Evolutionary conservation across 495 filamentous ascomycete species (phyloP), one percentile per base, ranked within the genome.

Genomic region (Hypomontagnella monticulosa): DNA sequence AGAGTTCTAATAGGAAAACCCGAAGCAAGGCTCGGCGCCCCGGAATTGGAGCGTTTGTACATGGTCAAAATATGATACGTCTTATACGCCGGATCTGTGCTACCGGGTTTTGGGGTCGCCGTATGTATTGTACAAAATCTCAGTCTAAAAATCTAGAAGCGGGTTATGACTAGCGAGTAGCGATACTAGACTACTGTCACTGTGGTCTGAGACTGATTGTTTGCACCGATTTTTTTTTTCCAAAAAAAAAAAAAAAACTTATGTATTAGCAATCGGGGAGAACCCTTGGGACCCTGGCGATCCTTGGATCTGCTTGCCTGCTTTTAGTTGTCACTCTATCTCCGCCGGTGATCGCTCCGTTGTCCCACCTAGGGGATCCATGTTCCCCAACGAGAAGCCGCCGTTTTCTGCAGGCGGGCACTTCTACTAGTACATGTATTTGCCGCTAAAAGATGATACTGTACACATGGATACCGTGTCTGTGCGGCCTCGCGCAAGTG

Each of bases 341-440:
- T 53, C 64, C 64, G 48, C 64, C 64, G 64, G 47, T 59, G 48
- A 67, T 67, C 64, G 58, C 58, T 63, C 58, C 54, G 58, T 48
- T 16, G 57, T 62, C 51, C 53, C 57, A 55, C 51, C 40, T 34
- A 43, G 38, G 53, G 58, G 52, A 2, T 62, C 53, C 47, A 36
- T 41, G 23, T 54, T 8, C 58, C 52, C 41, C 50, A 61, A 61
- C 48, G 37, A 54, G 63, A 57, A 38, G 10, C 20, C 12, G 30
- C 55, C 52, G 51, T 47, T 54, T 60, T 57, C 57, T 61, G 63
- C 57, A 57, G 57, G 51, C 57, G 51, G 57, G 33, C 44, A 46
- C 20, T 32, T 23, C 12, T 56, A 40, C n/a, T n/a, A n/a, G n/a
- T n/a, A n/a, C n/a, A n/a, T n/a, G n/a, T n/a, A n/a, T n/a, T 51